phyloP scores from a whole-genome alignment of 768 basidiomycete species.

The Austroboletus eburneus region DNA sequence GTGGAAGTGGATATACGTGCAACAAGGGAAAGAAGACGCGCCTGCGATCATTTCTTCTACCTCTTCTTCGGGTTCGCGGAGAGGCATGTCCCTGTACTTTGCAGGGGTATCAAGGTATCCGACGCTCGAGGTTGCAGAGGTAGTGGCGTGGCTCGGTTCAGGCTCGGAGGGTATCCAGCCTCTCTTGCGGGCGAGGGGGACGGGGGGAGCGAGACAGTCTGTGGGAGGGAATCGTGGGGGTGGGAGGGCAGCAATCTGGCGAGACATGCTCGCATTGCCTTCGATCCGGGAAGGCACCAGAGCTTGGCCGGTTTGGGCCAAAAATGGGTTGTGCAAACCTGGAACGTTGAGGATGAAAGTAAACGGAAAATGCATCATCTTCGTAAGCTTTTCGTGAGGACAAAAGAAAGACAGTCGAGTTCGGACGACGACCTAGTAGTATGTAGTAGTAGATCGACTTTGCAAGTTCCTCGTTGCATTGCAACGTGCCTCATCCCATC shows the following conservation, averaged over 20 bases:
- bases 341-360: slow-evolving; percentile 67
- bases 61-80: slow-evolving; percentile 33
- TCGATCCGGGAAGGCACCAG: slow-evolving; percentile 21
- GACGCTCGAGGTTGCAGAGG: slow-evolving; percentile 49
- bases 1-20: slow-evolving; percentile 20
- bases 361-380: slow-evolving; percentile 58
- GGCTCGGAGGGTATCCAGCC: slow-evolving; percentile 68
- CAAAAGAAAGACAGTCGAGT: background rate
- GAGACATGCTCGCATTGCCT: slow-evolving; percentile 25
- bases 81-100: slow-evolving; percentile 46
- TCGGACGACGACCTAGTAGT: too few relatives aligned
- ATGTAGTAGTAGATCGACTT: too few relatives aligned
- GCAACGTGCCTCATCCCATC: too few relatives aligned
- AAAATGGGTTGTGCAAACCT: slow-evolving; percentile 65
- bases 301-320: slow-evolving; percentile 22
- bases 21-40: slow-evolving; percentile 28
- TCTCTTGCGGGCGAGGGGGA: slow-evolving; percentile 51
- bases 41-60: slow-evolving; percentile 46
- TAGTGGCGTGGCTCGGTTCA: slow-evolving; percentile 50
- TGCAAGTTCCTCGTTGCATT: too few relatives aligned
- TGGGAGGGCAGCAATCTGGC: slow-evolving; percentile 14
- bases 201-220: slow-evolving; percentile 31
- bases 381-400: slow-evolving; percentile 26
- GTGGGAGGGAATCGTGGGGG: slow-evolving; percentile 13
- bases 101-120: slow-evolving; percentile 71